Evolutionary conservation across 768 basidiomycete genomes (phyloP).

Genomic region (Kwoniella mangroviensis): DNA sequence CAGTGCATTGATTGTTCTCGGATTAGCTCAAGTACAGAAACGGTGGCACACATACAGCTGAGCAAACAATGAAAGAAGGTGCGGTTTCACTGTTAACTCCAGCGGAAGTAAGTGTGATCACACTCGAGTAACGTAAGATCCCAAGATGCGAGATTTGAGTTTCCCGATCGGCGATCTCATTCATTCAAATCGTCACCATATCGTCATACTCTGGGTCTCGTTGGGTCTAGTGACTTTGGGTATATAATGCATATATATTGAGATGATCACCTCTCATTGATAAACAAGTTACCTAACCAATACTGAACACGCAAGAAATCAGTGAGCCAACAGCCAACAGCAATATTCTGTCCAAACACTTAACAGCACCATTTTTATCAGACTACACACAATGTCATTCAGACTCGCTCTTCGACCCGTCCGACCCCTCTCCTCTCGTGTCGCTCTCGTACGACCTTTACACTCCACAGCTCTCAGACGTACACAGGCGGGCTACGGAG

Average conservation of each 20-base stretch:
- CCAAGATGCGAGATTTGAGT: conserved; percentile 5
- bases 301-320: too few relatives aligned
- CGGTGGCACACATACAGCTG: too few relatives aligned
- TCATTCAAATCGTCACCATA: conserved; percentile 15
- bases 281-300: too few relatives aligned
- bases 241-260: not conserved
- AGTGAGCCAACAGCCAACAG: too few relatives aligned
- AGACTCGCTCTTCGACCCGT: conserved; percentile 17
- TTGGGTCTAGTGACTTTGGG: not conserved
- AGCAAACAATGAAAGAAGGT: too few relatives aligned
- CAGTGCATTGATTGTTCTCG: too few relatives aligned
- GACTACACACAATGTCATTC: conserved; percentile 21
- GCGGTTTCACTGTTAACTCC: too few relatives aligned
- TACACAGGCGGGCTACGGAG: conserved; percentile 49
- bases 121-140: not conserved
- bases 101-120: too few relatives aligned
- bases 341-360: not conserved
- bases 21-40: too few relatives aligned
- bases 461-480: conserved; percentile 22
- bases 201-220: conserved; percentile 8
- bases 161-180: conserved; percentile 18
- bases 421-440: not conserved
- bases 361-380: not conserved
- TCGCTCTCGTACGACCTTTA: conserved; percentile 17
- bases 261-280: too few relatives aligned